These are phyloP conservation scores for Epichloe sibirici DNA, from an alignment of 2,329 filamentous ascomycete species.

Conservation along the genomic window DNA sequence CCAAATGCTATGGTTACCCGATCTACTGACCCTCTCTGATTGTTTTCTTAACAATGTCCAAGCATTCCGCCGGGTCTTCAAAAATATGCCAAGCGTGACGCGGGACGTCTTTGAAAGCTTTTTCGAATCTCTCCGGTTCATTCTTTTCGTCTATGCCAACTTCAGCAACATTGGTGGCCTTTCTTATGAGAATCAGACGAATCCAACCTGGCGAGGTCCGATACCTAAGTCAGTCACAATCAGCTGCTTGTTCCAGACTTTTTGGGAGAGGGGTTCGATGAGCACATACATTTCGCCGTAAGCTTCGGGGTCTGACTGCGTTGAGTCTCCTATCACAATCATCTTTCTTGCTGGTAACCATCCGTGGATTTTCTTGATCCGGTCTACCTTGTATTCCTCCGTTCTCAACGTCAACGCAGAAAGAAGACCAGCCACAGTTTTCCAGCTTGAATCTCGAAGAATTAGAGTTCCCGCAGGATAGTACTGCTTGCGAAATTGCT, in stretches of 20 bases:
- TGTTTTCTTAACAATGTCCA: conserved; percentile 17
- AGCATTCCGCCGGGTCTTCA: conserved; percentile 58
- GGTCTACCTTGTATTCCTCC: conserved; percentile 72
- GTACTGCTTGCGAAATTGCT: conserved; percentile 54
- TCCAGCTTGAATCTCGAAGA: conserved; percentile 75
- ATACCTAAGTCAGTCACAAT: conserved; percentile 28
- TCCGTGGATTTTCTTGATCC: conserved; percentile 62
- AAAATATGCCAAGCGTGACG: conserved; percentile 69
- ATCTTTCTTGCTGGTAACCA: conserved; percentile 73
- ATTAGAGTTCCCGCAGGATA: conserved; percentile 73
- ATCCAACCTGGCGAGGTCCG: conserved; percentile 64
- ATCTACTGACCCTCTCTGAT: background rate
- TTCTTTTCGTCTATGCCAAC: conserved; percentile 63
- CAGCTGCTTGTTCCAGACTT: background rate
- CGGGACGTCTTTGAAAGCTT: conserved; percentile 68
- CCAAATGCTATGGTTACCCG: background rate
- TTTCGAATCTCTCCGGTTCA: conserved; percentile 62
- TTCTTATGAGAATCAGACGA: conserved; percentile 72
- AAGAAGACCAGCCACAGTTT: conserved; percentile 69
- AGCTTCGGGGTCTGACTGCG: conserved; percentile 80
- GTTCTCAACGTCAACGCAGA: conserved; percentile 70
- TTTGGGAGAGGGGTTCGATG: background rate
- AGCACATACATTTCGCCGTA: conserved; percentile 63
- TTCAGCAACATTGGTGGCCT: conserved; percentile 61
- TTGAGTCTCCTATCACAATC: conserved; percentile 81